phyloP scores from a whole-genome alignment of 257 asterid species.

The Nicotiana obtusifolia region DNA sequence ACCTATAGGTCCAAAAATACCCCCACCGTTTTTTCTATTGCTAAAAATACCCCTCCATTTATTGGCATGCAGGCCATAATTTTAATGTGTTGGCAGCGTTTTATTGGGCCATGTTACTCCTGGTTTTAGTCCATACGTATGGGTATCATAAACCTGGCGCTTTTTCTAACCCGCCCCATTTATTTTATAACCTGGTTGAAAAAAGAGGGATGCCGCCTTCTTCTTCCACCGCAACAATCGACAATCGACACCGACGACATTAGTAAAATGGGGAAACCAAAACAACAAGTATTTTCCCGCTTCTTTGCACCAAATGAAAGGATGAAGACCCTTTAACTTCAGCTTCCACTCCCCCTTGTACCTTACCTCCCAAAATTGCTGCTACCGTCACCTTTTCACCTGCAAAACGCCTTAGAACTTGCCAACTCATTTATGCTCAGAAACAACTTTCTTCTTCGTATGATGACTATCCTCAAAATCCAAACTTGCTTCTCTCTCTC shows the following conservation, averaged over 20 bases:
- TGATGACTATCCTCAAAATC: conserved; percentile 27
- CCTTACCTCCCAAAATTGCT: conserved; percentile 65
- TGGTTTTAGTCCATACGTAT: too few relatives aligned
- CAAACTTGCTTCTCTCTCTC: background rate
- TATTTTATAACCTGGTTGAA: too few relatives aligned
- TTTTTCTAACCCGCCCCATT: too few relatives aligned
- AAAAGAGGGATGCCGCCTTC: too few relatives aligned
- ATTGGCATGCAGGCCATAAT: too few relatives aligned
- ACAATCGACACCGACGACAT: conserved; percentile 12
- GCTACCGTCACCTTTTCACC: conserved; percentile 76
- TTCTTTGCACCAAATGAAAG: conserved; percentile 67
- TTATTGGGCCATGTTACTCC: too few relatives aligned
- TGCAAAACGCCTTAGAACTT: conserved; percentile 64
- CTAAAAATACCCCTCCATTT: too few relatives aligned
- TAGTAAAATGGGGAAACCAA: conserved; percentile 63
- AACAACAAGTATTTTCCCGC: conserved; percentile 79
- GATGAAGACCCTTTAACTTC: conserved; percentile 23
- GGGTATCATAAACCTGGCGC: too few relatives aligned
- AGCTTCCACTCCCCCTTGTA: conserved; percentile 23
- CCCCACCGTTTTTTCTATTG: too few relatives aligned
- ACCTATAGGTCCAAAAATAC: too few relatives aligned
- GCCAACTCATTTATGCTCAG: conserved; percentile 32
- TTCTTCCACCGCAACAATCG: conserved; percentile 15
- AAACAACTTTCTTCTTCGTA: too few relatives aligned
- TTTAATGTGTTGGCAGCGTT: too few relatives aligned